Evolutionary conservation across 768 basidiomycete genomes (phyloP).

Genomic region (Flagelloscypha sp.): DNA sequence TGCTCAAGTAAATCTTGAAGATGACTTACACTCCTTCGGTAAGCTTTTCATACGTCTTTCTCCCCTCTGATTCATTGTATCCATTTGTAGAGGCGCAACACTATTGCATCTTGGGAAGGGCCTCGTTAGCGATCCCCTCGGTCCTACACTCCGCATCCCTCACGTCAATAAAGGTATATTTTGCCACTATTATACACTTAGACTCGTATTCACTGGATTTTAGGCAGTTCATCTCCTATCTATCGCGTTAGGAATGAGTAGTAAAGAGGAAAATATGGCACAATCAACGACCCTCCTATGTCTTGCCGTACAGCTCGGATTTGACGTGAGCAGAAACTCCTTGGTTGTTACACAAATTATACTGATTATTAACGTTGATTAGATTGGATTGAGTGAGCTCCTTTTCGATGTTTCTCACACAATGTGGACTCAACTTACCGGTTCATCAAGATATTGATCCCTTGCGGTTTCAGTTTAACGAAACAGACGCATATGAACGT

Average conservation of each 20-base stretch:
- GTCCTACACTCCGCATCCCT: conserved; percentile 35
- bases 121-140: conserved; percentile 37
- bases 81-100: conserved; percentile 49
- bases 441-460: conserved; percentile 38
- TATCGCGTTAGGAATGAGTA: conserved; percentile 48
- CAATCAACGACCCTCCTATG: conserved; percentile 36
- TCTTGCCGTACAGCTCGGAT: too few relatives aligned
- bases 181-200: neutral
- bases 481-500: conserved; percentile 43
- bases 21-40: conserved; percentile 32
- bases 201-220: too few relatives aligned
- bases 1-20: conserved; percentile 35
- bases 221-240: too few relatives aligned
- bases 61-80: too few relatives aligned
- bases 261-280: conserved; percentile 42
- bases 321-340: neutral
- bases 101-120: conserved; percentile 40
- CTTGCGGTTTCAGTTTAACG: conserved; percentile 40
- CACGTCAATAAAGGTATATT: conserved; percentile 34
- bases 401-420: neutral
- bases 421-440: neutral
- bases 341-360: conserved; percentile 9
- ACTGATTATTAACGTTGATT: too few relatives aligned
- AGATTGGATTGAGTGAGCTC: conserved; percentile 39
- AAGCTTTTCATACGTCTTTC: too few relatives aligned